These are phyloP conservation scores for Maudiozyma pseudohumilis DNA, from an alignment of 805 yeast genomes.

Conservation along the genomic window DNA sequence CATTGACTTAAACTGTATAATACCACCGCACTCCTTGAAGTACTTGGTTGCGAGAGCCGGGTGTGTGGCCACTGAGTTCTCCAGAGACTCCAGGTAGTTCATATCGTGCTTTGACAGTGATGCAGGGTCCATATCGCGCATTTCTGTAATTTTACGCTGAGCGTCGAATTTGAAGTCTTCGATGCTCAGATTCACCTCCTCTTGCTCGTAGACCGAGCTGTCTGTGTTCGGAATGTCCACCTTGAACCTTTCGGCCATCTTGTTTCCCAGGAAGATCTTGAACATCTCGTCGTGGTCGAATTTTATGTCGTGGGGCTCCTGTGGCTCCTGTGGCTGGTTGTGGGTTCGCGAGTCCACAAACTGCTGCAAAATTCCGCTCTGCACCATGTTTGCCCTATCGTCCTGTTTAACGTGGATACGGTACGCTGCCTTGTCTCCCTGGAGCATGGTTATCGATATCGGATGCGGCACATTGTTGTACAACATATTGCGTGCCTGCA, in stretches of 20 bases:
- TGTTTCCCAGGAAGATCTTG: constrained; percentile 12
- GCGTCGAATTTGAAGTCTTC: constrained; percentile 25
- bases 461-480: constrained; percentile 16
- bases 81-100: constrained; percentile 29
- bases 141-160: constrained; percentile 15
- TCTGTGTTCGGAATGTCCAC: constrained; percentile 11
- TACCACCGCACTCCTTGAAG: constrained; percentile 24
- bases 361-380: constrained; percentile 15
- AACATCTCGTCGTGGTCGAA: constrained; percentile 17
- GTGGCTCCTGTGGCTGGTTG: too few species aligned
- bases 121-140: constrained; percentile 8
- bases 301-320: background rate
- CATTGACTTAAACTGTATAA: constrained; percentile 14
- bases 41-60: constrained; percentile 33
- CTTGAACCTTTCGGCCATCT: constrained; percentile 6
- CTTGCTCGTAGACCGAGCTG: constrained; percentile 8
- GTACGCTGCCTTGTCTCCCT: constrained; percentile 13
- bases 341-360: background rate
- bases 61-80: constrained; percentile 24
- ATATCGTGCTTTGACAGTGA: constrained; percentile 14
- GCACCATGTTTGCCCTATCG: constrained; percentile 13
- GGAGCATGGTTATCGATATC: constrained; percentile 20
- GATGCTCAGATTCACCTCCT: constrained; percentile 10
- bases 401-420: constrained; percentile 11
- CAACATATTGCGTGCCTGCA: constrained; percentile 23